Evolutionary conservation across 1,284 basidiomycete species (phyloP), one percentile per base, ranked within the genome.

Genomic region (Pseudozyma sp.): DNA sequence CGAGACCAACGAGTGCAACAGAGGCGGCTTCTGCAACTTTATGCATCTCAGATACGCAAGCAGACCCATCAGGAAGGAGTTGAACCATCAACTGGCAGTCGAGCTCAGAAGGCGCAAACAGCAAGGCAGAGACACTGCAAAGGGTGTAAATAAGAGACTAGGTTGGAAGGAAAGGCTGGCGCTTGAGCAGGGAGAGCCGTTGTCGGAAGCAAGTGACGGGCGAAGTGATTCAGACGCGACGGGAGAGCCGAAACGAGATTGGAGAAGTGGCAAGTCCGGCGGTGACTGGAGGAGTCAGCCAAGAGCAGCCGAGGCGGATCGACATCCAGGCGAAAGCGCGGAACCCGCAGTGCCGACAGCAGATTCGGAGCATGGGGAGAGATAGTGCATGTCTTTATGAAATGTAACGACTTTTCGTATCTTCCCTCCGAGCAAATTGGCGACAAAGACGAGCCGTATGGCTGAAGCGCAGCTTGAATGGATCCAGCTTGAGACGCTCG

Each of bases 1-100:
- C 65, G 82, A 84, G 61, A 82, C 79, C 77, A 95, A 96, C 10
- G 94, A 98, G 45, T 86, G 85, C 77, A 83, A 85, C 58, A 77
- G 85, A 10, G 85, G 85, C 16, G 83, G 83, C 1, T 95, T 97
- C 86, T 99, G 96, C 87, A 99, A 99, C 86, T 99, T 99, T 84
- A 97, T 98, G 94, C 96, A 99, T 86, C 87, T 98, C 30, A 68
- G 80, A 17, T 68, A 78, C 46, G 72, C 81, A 5, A 63, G 70
- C 5, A 45, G 57, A 10, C 50, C 54, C 5, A 60, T 83, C 4
- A 49, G 81, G 11, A 68, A 74, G 43, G 63, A 81, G 54, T 58
- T 84, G 49, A 62, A 80, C 33, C 81, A 83, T 31, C 73, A 84
- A 53, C 60, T 80, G 7, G 68, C 76, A 16, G 79, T 83, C 13